Base-by-base conservation (phyloP, 306 rosid genomes). In the Pyrus bretschneideri region DNA sequence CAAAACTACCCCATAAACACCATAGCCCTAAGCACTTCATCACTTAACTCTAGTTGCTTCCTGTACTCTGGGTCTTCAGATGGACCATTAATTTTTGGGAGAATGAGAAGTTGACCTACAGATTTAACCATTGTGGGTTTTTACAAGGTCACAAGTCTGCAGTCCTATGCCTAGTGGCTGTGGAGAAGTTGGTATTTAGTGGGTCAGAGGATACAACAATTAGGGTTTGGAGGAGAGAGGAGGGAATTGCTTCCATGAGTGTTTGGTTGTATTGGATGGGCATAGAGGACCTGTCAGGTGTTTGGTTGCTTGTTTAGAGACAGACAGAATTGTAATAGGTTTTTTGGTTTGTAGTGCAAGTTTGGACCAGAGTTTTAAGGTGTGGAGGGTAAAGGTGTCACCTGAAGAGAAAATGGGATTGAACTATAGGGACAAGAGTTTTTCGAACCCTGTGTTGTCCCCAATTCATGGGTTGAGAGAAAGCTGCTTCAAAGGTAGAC, bases 281-380 rank as follows among this genome's bases (percentile, higher is more conserved):
- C 97, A 92, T 19, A 83, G 96, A 72, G 97, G 96, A 11, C 96
- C 95, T 1, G 97, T 92, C 68, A 87, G 85, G 25, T 89, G 97
- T 59, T 72, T 92, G 63, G 89, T 85, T 23, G 91, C 95, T 14
- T 86, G 88, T 65, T 78, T 92, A 57, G 93, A 92, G 77, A 86
- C 85, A 73, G 92, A 89, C 11, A 80, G 78, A 62, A 81, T 89
- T 40, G 92, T 87, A n/a, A 75, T 71, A 76, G 89, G 93, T 2
- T 87, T 86, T 49, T 62, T 89, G 79, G 85, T 89, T 11, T 91
- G 89, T 35, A 89, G 93, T 76, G 89, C 89, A 18, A 88, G 95
- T 81, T 80, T 91, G 81, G 95, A 92, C 52, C 87, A 83, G 40
- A 89, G 93, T 1, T 88, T 89, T 45, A 89, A 92, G 79, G 93